A percentile compares a stretch with the other conserved stretches of the same genome.
Evolutionary conservation across 352 stramenopile species (phyloP).

Genomic region (Pythium grandisporangium): DNA sequence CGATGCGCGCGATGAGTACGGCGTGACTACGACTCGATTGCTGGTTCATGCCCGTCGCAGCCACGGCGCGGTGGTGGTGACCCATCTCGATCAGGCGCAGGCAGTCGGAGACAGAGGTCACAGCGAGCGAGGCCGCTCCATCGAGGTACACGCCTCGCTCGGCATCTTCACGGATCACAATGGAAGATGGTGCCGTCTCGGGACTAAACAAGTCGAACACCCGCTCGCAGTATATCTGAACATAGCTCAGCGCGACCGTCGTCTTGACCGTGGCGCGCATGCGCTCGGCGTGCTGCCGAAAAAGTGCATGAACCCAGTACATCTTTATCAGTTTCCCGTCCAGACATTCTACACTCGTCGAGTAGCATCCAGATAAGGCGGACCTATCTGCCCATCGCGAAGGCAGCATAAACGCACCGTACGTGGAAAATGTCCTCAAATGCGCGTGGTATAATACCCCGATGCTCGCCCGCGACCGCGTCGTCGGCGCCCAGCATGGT

Average conservation of each 20-base stretch:
- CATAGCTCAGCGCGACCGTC: slow-evolving; percentile 53
- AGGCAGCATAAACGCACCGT: slow-evolving; percentile 3
- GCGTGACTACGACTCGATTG: slow-evolving; percentile 81
- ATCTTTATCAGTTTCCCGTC: too few species aligned
- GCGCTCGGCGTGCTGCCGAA: slow-evolving; percentile 12
- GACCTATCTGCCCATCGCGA: too few species aligned
- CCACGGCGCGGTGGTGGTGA: slow-evolving; percentile 65
- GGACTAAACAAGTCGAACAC: slow-evolving; percentile 60
- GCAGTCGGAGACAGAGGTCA: slow-evolving; percentile 35
- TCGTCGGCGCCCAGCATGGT: slow-evolving; percentile 53
- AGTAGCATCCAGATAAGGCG: too few species aligned
- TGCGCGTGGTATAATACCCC: slow-evolving; percentile 48
- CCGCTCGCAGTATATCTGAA: slow-evolving; percentile 80
- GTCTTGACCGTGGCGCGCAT: slow-evolving; percentile 21
- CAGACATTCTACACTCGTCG: too few species aligned
- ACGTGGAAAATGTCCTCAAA: slow-evolving; percentile 52
- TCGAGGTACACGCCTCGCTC: slow-evolving; percentile 63
- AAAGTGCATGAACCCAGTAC: too few species aligned
- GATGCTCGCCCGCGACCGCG: slow-evolving; percentile 18
- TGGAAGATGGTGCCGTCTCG: slow-evolving; percentile 21
- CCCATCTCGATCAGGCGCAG: slow-evolving; percentile 30
- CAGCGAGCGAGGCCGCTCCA: slow-evolving; percentile 28
- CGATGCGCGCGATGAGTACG: slow-evolving; percentile 76
- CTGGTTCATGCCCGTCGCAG: slow-evolving; percentile 83
- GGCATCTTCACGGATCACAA: slow-evolving; percentile 52